These are phyloP conservation scores for Aspergillus sp. DNA, from an alignment of 2,329 filamentous ascomycete species.

Conservation along the genomic window DNA sequence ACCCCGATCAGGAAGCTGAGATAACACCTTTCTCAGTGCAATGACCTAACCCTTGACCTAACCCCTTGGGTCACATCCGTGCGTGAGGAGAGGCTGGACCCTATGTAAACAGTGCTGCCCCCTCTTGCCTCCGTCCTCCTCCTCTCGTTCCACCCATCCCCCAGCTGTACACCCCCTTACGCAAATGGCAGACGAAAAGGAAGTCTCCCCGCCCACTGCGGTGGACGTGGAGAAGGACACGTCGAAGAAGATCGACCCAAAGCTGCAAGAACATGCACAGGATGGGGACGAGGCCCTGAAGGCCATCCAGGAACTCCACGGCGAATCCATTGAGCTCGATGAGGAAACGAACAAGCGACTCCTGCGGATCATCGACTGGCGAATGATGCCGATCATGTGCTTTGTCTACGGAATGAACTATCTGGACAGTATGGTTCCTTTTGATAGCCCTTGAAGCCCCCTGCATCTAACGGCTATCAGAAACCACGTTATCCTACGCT, in stretches of 20 bases:
- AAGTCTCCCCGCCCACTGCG: conserved; percentile 13
- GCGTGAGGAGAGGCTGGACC: background rate
- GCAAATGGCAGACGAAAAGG: conserved; percentile 39
- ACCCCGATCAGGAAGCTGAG: background rate
- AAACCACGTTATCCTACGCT: conserved; percentile 53
- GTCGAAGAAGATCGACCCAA: conserved; percentile 25
- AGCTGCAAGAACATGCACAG: conserved; percentile 51
- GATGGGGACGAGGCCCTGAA: conserved; percentile 63
- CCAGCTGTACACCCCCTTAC: background rate
- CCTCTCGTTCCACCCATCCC: background rate
- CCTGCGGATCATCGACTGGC: conserved; percentile 61
- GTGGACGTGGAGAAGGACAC: conserved; percentile 21
- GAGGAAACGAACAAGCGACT: conserved; percentile 59
- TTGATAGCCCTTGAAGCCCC: background rate
- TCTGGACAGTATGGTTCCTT: conserved; percentile 44
- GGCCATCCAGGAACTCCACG: conserved; percentile 50
- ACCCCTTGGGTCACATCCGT: background rate
- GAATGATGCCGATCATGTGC: conserved; percentile 61
- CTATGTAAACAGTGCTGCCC: background rate
- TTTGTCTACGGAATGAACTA: conserved; percentile 60
- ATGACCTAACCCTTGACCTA: no score
- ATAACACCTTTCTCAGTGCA: background rate
- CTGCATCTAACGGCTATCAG: conserved; percentile 15
- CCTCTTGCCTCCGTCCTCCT: background rate
- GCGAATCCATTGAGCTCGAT: conserved; percentile 54